Conservation (phyloP, 495 filamentous ascomycete species). For the Neurospora sp. region DNA sequence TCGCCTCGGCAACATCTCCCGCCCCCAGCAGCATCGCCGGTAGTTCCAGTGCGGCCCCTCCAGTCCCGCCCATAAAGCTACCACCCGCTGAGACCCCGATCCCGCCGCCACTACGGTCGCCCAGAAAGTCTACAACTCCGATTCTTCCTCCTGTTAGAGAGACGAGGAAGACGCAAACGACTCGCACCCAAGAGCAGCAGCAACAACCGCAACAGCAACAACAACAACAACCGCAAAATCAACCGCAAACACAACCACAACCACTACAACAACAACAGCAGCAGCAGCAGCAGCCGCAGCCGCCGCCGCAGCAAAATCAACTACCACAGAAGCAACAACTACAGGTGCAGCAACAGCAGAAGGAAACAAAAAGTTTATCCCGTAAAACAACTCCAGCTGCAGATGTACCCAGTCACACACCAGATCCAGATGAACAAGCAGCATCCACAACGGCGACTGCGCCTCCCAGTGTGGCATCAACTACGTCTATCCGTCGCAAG, state of each 20-base stretch:
- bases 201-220: slow-evolving; percentile 1
- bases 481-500: slow-evolving; percentile 34
- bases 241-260: slow-evolving; percentile 21
- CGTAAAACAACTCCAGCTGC: not conserved
- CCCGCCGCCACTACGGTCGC: slow-evolving; percentile 22
- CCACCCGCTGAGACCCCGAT: slow-evolving; percentile 22
- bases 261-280: slow-evolving; percentile 9
- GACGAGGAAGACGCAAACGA: slow-evolving; percentile 18
- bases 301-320: not conserved
- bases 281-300: slow-evolving; percentile 7
- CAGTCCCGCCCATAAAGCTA: slow-evolving; percentile 15
- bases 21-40: slow-evolving; percentile 16
- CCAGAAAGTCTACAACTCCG: slow-evolving; percentile 42
- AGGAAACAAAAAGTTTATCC: not conserved
- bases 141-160: slow-evolving; percentile 42
- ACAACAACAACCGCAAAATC: not conserved
- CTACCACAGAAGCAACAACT: slow-evolving; percentile 7
- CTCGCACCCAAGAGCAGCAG: slow-evolving; percentile 19
- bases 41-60: slow-evolving; percentile 1
- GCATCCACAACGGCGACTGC: not conserved
- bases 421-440: not conserved
- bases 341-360: slow-evolving; percentile 4
- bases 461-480: slow-evolving; percentile 5
- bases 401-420: not conserved
- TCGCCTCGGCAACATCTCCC: slow-evolving; percentile 19